These are phyloP conservation scores for Populus hybrid DNA, from an alignment of 441 rosid species.

Conservation along the genomic window DNA sequence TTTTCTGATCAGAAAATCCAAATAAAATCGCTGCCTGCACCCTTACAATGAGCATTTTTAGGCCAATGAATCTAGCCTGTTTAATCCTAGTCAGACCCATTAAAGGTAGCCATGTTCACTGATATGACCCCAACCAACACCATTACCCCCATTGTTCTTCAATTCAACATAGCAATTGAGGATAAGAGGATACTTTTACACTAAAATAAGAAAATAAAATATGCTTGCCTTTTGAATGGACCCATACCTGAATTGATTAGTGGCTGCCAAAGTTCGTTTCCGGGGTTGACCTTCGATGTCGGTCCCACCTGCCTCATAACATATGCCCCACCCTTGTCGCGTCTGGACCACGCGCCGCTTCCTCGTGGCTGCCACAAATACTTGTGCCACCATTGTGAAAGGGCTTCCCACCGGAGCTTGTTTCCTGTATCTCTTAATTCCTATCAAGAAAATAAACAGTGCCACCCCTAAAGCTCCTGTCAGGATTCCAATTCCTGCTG, in stretches of 20 bases:
- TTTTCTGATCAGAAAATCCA: neutral
- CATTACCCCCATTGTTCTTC: neutral
- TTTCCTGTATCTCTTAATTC: slow-evolving; percentile 50
- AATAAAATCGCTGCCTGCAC: neutral
- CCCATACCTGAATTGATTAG: slow-evolving; percentile 59
- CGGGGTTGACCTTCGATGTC: slow-evolving; percentile 13
- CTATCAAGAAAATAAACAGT: slow-evolving; percentile 42
- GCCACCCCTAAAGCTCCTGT: slow-evolving; percentile 47
- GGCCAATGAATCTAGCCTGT: neutral
- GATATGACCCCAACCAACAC: slow-evolving; percentile 3
- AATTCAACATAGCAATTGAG: neutral
- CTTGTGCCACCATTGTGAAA: slow-evolving; percentile 57
- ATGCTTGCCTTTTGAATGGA: slow-evolving; percentile 1
- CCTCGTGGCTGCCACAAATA: slow-evolving; percentile 53
- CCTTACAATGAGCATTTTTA: neutral
- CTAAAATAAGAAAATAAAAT: neutral
- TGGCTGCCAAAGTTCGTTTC: slow-evolving; percentile 30
- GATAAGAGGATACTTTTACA: slow-evolving; percentile 1
- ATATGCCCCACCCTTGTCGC: slow-evolving; percentile 25
- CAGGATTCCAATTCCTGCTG: slow-evolving; percentile 51
- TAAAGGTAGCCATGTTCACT: neutral
- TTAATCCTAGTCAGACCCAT: neutral
- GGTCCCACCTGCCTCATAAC: slow-evolving; percentile 17
- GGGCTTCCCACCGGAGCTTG: slow-evolving; percentile 65
- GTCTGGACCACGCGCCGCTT: slow-evolving; percentile 52